Evolutionary conservation across 2,329 filamentous ascomycete genomes (phyloP), one percentile per base, ranked within the genome.

Genomic region (Epichloe aotearoae): DNA sequence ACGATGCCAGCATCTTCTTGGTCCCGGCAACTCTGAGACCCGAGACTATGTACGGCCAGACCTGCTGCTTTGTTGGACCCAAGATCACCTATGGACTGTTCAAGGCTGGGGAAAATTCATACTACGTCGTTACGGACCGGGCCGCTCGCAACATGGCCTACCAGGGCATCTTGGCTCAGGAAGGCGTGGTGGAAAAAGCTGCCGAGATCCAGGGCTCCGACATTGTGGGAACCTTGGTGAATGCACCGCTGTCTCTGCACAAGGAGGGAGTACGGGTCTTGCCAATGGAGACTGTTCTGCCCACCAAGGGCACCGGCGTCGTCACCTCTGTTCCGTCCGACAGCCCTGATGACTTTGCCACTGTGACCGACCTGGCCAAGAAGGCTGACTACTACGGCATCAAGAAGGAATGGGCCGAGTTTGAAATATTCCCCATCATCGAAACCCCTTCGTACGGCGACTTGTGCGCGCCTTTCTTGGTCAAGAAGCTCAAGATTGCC

Each of bases 11-110:
- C 54, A 84, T 96, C 51, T 97, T 84, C 72, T 85, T 97, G 61
- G 81, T 97, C 12, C 86, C 93, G 12, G 93, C 93, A 15, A 97
- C 93, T 50, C 77, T 98, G 54, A 79, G 93, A 55, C 88, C 93
- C 2, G 93, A 98, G 74, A 98, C 93, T 37, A 97, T 98, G 91
- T 98, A 97, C 65, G 94, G 94, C 40, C 93, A 97, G 69, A 94
- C 83, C 4, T 94, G 88, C 71, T 95, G 90, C 66, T 98, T 97
- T 60, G 88, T 98, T 46, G 88, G 89, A 3, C 91, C 93, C 10
- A 86, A 85, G 63, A 85, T 97, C 62, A 80, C 76, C 43, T 98
- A 98, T 62, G 91, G 91, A 47, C 72, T 98, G 55, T 96, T 88
- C 76, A 86, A 88, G 67, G 80, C 82, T 50, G 79, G 77, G 20